Base-by-base conservation (phyloP, 108 stramenopile genomes). In the Discostella pseudostelligera region DNA sequence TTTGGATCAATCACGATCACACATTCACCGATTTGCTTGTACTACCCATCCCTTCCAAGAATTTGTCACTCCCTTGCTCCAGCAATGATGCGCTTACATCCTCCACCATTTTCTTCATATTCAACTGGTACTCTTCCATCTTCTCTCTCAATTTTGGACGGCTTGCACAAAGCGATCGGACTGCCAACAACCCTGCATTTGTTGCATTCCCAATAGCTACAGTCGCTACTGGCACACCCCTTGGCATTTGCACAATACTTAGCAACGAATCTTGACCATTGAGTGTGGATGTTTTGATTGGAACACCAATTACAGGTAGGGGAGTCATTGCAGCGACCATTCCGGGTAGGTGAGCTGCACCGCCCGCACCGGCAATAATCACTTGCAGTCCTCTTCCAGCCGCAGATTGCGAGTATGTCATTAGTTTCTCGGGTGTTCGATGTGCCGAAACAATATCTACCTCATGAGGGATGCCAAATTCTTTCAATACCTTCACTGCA, bases 191-290 rank as follows among this genome's bases (percentile, higher is more conserved):
- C 1, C 97, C 99, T 1, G 97, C 97, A 81, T 99, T 99, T 76
- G 79, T 89, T 32, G 96, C 96, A 80, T 98, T 99, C 20, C 97
- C 98, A 68, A 99, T 98, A n/a, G 95, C 98, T 4, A 99, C 97
- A n/a, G 99, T 99, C 8, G 99, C 99, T 32, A 98, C 97, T 11
- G 99, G 99, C 14, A 99, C 84, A 21, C 99, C 99, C 14, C 97
- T 71, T 8, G 99, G 99, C 97, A 99, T 99, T 82, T 99, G 99
- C 10, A 97, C 96, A 70, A 99, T 98, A 59, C 93, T 95, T 69
- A 95, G 84, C 26, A 99, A 74, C 12, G 96, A 97, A 67, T 99
- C 99, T 46, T 96, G 88, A 8, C 99, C 99, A 66, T 90, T 96
- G 39, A 99, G 79, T 7, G 97, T 97, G 8, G 95, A 95, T 4